Evolutionary conservation across 768 basidiomycete species (phyloP).

Genomic region (Mycena latifolia): DNA sequence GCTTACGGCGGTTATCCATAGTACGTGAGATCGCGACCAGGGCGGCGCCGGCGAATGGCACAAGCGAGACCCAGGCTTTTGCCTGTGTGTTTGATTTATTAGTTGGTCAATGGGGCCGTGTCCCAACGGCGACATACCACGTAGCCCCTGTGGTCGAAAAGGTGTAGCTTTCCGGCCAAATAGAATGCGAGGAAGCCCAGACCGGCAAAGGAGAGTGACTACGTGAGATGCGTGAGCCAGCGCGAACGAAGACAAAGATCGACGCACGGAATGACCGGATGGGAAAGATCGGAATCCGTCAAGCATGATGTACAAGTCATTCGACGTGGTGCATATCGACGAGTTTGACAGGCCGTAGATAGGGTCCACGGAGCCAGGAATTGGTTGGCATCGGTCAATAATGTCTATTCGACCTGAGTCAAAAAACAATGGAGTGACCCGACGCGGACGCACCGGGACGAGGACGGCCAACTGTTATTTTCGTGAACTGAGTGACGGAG

Average conservation of each 20-base stretch:
- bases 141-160: slow-evolving; percentile 88
- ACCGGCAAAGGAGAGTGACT: slow-evolving; percentile 77
- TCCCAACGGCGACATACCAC: slow-evolving; percentile 55
- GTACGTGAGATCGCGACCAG: slow-evolving; percentile 88
- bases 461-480: slow-evolving; percentile 90
- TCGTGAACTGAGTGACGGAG: slow-evolving; percentile 85
- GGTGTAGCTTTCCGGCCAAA: slow-evolving; percentile 91
- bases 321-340: slow-evolving; percentile 83
- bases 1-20: slow-evolving; percentile 91
- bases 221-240: slow-evolving; percentile 11
- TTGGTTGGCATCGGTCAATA: slow-evolving; percentile 79
- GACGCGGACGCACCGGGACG: slow-evolving; percentile 69
- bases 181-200: slow-evolving; percentile 92
- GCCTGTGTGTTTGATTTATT: slow-evolving; percentile 51
- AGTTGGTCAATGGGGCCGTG: background rate
- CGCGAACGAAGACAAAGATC: background rate
- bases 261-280: slow-evolving; percentile 88
- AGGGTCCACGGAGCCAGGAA: slow-evolving; percentile 71
- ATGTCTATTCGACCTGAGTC: slow-evolving; percentile 58
- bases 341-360: slow-evolving; percentile 80
- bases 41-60: slow-evolving; percentile 83
- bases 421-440: background rate
- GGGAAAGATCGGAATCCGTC: slow-evolving; percentile 89
- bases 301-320: slow-evolving; percentile 73
- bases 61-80: slow-evolving; percentile 87